These are phyloP conservation scores for Biscutella laevigata DNA, from an alignment of 441 rosid species.

Conservation along the genomic window DNA sequence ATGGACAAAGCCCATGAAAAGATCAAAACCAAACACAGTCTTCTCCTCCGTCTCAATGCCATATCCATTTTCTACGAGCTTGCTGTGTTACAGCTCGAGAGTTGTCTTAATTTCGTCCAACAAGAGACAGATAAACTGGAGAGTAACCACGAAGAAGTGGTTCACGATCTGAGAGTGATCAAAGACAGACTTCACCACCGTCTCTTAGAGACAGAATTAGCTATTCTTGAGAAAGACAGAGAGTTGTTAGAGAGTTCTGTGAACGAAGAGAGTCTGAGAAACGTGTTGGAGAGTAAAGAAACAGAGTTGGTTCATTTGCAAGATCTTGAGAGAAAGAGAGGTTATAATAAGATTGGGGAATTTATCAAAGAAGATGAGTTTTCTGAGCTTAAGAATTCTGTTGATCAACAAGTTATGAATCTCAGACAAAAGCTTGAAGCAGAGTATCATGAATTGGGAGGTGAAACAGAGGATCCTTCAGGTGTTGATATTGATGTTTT, in stretches of 20 bases:
- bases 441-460: constrained; percentile 23
- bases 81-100: constrained; percentile 69
- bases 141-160: constrained; percentile 44
- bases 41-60: constrained; percentile 44
- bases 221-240: constrained; percentile 62
- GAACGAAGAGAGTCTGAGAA: constrained; percentile 46
- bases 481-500: constrained; percentile 51
- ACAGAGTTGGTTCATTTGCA: constrained; percentile 50
- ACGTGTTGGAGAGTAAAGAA: constrained; percentile 46
- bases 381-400: constrained; percentile 54
- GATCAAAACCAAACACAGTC: constrained; percentile 56
- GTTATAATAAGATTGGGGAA: constrained; percentile 24
- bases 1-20: constrained; percentile 78
- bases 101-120: constrained; percentile 59
- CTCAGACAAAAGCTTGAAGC: constrained; percentile 61
- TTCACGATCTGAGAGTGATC: constrained; percentile 51
- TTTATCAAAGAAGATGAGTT: constrained; percentile 39
- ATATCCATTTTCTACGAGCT: constrained; percentile 75
- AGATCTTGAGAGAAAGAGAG: constrained; percentile 35
- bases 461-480: constrained; percentile 22
- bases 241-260: constrained; percentile 44
- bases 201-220: constrained; percentile 50
- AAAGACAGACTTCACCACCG: constrained; percentile 68
- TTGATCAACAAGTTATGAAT: constrained; percentile 64
- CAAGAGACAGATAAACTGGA: constrained; percentile 58